Base-by-base conservation (phyloP, 164 flowering plant genomes). In the Chloranthus sessilifolius region DNA sequence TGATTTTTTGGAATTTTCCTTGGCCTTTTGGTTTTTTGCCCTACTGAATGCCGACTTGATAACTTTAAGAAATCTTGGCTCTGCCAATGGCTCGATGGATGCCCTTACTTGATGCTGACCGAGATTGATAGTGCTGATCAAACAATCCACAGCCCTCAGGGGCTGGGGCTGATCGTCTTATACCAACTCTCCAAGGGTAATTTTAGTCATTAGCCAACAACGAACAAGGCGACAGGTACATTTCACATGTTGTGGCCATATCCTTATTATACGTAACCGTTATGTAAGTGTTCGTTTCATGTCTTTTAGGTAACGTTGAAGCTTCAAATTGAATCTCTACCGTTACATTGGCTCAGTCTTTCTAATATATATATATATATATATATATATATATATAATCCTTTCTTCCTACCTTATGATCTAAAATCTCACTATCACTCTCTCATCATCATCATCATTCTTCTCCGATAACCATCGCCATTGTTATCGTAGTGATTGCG, bases 321-420 rank as follows among this genome's bases (percentile, higher is more conserved):
- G 5, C 31, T 52, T 16, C 42, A 6, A 35, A 12, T 19, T 7
- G 25, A 41, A 26, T 14, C 34, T 26, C 23, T 9, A 52, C 45
- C 36, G 55, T 52, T 52, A 28, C 35, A 39, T 39, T 52, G 45
- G 39, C 55, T 51, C 19, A n/a, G n/a, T n/a, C n/a, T n/a, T n/a
- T n/a, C n/a, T n/a, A n/a, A 23, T 39, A 12, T 17, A 9, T 25
- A 26, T 14, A 26, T 51, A 23, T 9, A 7, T 39, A 19, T 6
- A 23, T 39, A 12, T 17, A 9, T 25, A 26, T 14, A 26, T 51
- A 23, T 9, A 7, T 39, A 19, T 6, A 19, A 22, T 11, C 2
- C 2, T 16, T 27, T 22, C 3, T 9, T 16, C 16, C 23, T 5
- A 7, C 19, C 9, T 52, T 5, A 2, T 17, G 8, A 10, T 28